Evolutionary conservation across 148 eudicot genomes (phyloP).

Genomic region (Chenopodium album): DNA sequence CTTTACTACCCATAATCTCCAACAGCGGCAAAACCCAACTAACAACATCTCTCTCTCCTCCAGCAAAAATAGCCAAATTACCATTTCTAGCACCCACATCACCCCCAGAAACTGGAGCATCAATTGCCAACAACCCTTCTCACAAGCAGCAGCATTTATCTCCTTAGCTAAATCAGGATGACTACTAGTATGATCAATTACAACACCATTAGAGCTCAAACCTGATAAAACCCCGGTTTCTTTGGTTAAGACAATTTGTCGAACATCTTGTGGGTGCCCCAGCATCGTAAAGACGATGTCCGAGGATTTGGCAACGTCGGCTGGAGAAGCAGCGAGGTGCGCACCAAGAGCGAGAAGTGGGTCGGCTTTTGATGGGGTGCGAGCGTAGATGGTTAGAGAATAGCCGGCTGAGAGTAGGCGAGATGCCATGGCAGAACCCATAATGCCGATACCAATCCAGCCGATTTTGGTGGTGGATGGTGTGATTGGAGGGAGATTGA

Average conservation of each 20-base stretch:
- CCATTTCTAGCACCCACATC: constrained; percentile 81
- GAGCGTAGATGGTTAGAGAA: constrained; percentile 65
- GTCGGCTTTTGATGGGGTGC: constrained; percentile 60
- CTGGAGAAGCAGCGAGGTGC: constrained; percentile 44
- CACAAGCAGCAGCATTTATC: constrained; percentile 36
- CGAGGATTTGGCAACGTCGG: constrained; percentile 37
- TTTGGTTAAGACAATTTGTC: constrained; percentile 44
- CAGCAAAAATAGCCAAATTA: constrained; percentile 61
- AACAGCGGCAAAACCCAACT: constrained; percentile 66
- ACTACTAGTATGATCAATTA: constrained; percentile 75
- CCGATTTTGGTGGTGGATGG: constrained; percentile 52
- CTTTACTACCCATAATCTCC: constrained; percentile 52
- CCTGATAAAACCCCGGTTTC: constrained; percentile 37
- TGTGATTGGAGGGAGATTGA: constrained; percentile 31
- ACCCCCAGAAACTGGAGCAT: constrained; percentile 91
- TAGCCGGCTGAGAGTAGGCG: constrained; percentile 58
- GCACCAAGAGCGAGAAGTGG: constrained; percentile 62
- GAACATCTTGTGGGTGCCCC: constrained; percentile 88
- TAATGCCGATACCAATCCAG: constrained; percentile 87
- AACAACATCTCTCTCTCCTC: constrained; percentile 55
- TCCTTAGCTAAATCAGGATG: constrained; percentile 50
- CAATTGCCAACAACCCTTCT: constrained; percentile 50
- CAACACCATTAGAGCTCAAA: constrained; percentile 43
- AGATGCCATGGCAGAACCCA: constrained; percentile 90
- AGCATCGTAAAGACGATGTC: constrained; percentile 85